phyloP scores from a whole-genome alignment of 1,284 basidiomycete species.

The Ceratobasidium sp. region DNA sequence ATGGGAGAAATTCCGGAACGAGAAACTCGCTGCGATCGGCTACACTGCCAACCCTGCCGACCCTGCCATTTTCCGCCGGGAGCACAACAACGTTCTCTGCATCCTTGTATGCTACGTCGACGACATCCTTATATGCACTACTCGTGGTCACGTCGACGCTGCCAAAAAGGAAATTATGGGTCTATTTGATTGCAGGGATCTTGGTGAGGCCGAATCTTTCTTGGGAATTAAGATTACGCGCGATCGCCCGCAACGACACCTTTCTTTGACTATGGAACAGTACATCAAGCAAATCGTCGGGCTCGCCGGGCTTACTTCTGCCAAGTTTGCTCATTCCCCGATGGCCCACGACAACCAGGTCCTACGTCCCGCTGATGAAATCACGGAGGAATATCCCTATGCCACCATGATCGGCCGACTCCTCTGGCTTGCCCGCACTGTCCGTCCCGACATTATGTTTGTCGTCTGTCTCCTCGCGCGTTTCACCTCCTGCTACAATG shows the following conservation, averaged over 20 bases:
- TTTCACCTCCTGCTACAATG: constrained; percentile 1
- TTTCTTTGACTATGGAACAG: constrained; percentile 32
- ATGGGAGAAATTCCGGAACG: constrained; percentile 13
- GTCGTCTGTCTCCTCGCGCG: constrained; percentile 13
- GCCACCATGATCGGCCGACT: constrained; percentile 18
- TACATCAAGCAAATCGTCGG: constrained; percentile 46
- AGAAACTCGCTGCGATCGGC: constrained; percentile 13
- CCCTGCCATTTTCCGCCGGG: constrained; percentile 1
- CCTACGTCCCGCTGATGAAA: neutral
- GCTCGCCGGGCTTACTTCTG: constrained; percentile 24
- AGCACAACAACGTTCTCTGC: neutral
- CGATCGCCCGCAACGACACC: constrained; percentile 6
- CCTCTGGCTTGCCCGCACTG: constrained; percentile 22
- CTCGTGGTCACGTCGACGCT: constrained; percentile 2
- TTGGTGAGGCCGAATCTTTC: constrained; percentile 47
- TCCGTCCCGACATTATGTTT: constrained; percentile 27
- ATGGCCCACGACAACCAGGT: constrained; percentile 15
- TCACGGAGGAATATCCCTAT: constrained; percentile 2
- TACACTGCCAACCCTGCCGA: constrained; percentile 8
- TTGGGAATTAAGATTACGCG: constrained; percentile 45
- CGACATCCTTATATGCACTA: constrained; percentile 31
- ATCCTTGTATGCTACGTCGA: constrained; percentile 22
- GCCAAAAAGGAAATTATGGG: constrained; percentile 16
- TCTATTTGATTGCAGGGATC: constrained; percentile 42
- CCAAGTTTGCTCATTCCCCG: constrained; percentile 8